Evolutionary conservation across 768 basidiomycete genomes (phyloP).

Genomic region (Tricholoma terreum): DNA sequence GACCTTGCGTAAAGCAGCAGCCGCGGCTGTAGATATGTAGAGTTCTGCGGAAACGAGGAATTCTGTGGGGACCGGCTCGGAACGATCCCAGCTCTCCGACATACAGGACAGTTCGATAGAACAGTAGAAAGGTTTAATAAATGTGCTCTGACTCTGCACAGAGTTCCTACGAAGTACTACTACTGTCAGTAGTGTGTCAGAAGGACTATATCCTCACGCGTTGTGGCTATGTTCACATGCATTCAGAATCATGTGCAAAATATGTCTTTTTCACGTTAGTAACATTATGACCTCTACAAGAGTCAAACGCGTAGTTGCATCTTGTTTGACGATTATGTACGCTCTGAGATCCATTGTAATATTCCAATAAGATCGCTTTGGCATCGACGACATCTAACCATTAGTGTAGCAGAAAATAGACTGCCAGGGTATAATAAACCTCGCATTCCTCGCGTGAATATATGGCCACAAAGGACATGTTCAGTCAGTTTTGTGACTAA

Average conservation of each 20-base stretch:
- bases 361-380: background rate
- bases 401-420: conserved; percentile 33
- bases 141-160: background rate
- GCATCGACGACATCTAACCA: conserved; percentile 21
- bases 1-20: conserved; percentile 57
- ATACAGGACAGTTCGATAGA: conserved; percentile 11
- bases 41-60: conserved; percentile 62
- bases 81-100: conserved; percentile 33
- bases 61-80: conserved; percentile 32
- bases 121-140: background rate
- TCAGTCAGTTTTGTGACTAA: conserved; percentile 32
- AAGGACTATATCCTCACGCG: too few species aligned
- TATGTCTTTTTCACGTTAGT: background rate
- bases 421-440: conserved; percentile 38
- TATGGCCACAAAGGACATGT: conserved; percentile 15
- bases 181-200: too few species aligned
- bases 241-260: background rate
- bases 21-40: conserved; percentile 53
- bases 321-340: background rate
- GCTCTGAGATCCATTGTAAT: background rate
- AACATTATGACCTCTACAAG: background rate
- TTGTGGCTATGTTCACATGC: background rate
- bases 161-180: background rate
- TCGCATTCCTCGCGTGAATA: conserved; percentile 29
- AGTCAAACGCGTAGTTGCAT: background rate